A percentile compares a stretch with the other conserved stretches of the same genome.
Evolutionary conservation across 371 early-diverging fungal genomes (phyloP).

Genomic region (Chytridium lagenaria): DNA sequence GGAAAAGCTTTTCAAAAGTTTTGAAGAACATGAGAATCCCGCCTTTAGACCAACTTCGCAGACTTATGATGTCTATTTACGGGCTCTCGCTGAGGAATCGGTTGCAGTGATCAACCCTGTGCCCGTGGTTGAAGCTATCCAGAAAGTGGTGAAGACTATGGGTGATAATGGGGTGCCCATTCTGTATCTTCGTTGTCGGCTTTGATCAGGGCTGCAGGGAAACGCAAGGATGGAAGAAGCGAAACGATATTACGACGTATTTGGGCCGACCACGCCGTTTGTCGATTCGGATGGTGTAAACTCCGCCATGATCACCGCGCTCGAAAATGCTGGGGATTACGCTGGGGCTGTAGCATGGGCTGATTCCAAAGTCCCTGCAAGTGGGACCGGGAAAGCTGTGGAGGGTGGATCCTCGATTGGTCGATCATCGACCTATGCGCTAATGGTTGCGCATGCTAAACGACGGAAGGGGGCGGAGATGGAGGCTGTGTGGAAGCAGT

Average conservation of each 20-base stretch:
- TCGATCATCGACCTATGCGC: slow-evolving; percentile 23
- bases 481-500: slow-evolving; percentile 45
- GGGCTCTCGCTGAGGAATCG: background rate
- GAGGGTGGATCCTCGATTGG: slow-evolving; percentile 17
- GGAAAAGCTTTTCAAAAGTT: background rate
- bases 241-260: background rate
- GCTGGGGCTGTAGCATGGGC: slow-evolving; percentile 30
- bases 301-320: slow-evolving; percentile 27
- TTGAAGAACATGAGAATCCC: background rate
- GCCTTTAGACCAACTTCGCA: background rate
- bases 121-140: background rate
- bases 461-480: slow-evolving; percentile 39
- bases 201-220: slow-evolving; percentile 19
- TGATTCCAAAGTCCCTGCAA: slow-evolving; percentile 14
- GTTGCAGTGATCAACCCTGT: background rate
- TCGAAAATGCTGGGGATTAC: slow-evolving; percentile 8
- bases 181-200: background rate
- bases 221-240: slow-evolving; percentile 4
- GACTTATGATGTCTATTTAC: background rate
- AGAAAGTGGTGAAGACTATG: background rate
- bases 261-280: background rate
- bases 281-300: slow-evolving; percentile 20
- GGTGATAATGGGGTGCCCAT: no score
- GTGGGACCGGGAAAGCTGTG: slow-evolving; percentile 17
- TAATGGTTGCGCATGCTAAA: slow-evolving; percentile 41